These are phyloP conservation scores for Candida sakaeoensis DNA, from an alignment of 805 yeast genomes.

Conservation along the genomic window DNA sequence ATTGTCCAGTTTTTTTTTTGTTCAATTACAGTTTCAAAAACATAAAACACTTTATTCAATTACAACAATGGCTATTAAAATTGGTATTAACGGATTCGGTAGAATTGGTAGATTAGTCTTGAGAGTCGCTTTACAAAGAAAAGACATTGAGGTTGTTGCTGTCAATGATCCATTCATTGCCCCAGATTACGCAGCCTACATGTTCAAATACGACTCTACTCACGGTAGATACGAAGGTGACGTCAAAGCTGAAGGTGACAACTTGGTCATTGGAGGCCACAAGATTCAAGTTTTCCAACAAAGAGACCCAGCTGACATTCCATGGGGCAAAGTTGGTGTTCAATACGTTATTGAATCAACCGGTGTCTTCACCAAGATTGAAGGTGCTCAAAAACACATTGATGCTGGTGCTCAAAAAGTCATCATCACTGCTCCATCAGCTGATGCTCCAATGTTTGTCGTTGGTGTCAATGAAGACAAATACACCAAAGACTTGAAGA, in stretches of 20 bases:
- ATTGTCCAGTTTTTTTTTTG: constrained; percentile 4
- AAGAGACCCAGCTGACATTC: constrained; percentile 80
- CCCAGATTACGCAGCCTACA: constrained; percentile 88
- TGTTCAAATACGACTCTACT: constrained; percentile 94
- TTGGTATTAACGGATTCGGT: constrained; percentile 95
- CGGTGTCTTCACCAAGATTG: constrained; percentile 85
- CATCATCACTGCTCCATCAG: constrained; percentile 89
- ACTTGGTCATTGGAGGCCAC: constrained; percentile 66
- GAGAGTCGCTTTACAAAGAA: constrained; percentile 73
- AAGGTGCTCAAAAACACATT: constrained; percentile 79
- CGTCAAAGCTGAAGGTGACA: constrained; percentile 55
- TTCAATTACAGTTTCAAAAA: no score
- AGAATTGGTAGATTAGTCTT: constrained; percentile 89
- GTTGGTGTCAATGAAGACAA: constrained; percentile 83
- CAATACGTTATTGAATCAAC: constrained; percentile 90
- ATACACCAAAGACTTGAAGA: constrained; percentile 70
- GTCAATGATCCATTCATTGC: constrained; percentile 90
- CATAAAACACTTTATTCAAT: neutral
- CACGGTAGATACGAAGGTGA: constrained; percentile 83
- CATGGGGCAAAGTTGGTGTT: constrained; percentile 83
- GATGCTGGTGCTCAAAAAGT: constrained; percentile 94
- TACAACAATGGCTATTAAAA: constrained; percentile 54
- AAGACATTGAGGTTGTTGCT: constrained; percentile 78
- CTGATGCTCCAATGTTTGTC: constrained; percentile 94
- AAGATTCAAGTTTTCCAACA: constrained; percentile 69